Percentiles rank a stretch among this genome's conserved stretches.
Evolutionary conservation across 768 basidiomycete genomes (phyloP).

Genomic region (Boletus vermiculosoides): DNA sequence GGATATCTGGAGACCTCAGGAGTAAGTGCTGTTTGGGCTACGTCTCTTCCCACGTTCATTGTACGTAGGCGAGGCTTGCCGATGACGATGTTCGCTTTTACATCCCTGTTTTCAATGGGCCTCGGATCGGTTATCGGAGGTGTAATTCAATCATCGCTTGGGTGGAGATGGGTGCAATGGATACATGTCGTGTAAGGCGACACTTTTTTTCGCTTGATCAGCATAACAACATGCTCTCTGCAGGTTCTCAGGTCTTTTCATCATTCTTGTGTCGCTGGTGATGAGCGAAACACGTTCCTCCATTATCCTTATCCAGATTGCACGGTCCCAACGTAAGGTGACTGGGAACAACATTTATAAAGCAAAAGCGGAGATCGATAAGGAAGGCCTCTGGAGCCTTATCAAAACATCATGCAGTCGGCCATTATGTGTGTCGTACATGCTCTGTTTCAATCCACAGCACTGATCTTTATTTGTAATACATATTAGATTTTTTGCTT

Average conservation of each 20-base stretch:
- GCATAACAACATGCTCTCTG: background rate
- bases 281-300: constrained; percentile 73
- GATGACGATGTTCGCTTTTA: constrained; percentile 67
- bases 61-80: constrained; percentile 63
- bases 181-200: constrained; percentile 55
- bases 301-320: constrained; percentile 67
- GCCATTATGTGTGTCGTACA: constrained; percentile 55
- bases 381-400: constrained; percentile 48
- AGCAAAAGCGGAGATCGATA: constrained; percentile 61
- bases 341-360: constrained; percentile 61
- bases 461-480: constrained; percentile 1
- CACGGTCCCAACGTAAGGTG: constrained; percentile 59
- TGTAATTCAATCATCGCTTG: constrained; percentile 59
- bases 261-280: constrained; percentile 48
- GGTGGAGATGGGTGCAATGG: constrained; percentile 86
- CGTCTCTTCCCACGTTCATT: background rate
- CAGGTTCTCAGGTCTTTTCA: constrained; percentile 53
- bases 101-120: constrained; percentile 56
- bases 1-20: constrained; percentile 63
- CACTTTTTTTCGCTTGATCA: background rate
- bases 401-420: constrained; percentile 69
- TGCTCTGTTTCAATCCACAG: background rate
- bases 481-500: constrained; percentile 23
- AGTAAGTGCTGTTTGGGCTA: constrained; percentile 40
- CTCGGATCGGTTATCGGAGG: constrained; percentile 63